Percentiles rank a stretch among this genome's conserved stretches.
phyloP scores from a whole-genome alignment of 768 basidiomycete genomes.

The Lactarius trivialis region DNA sequence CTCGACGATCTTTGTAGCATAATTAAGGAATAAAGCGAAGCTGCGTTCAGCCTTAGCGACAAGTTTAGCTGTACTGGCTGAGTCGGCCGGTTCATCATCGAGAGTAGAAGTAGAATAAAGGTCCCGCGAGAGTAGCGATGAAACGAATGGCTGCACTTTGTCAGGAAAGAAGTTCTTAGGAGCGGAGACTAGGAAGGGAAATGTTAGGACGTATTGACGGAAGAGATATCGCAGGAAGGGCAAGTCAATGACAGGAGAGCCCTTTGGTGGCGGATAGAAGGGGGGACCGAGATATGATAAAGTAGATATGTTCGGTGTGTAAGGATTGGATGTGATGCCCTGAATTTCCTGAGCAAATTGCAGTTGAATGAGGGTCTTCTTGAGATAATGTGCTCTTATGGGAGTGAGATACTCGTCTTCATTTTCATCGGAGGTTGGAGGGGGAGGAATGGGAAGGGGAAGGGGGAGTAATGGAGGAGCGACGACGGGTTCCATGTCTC shows the following conservation, averaged over 20 bases:
- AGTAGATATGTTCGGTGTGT: constrained; percentile 45
- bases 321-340: constrained; percentile 45
- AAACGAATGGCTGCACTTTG: constrained; percentile 92
- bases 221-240: constrained; percentile 89
- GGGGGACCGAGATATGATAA: constrained; percentile 87
- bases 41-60: constrained; percentile 80
- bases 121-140: constrained; percentile 74
- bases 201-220: constrained; percentile 87
- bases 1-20: constrained; percentile 78
- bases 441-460: not conserved
- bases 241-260: constrained; percentile 56
- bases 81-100: constrained; percentile 46
- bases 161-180: constrained; percentile 89
- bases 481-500: not conserved
- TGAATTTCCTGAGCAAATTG: constrained; percentile 79
- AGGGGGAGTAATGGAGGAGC: not conserved
- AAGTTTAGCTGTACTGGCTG: constrained; percentile 57
- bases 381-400: constrained; percentile 93
- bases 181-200: constrained; percentile 88
- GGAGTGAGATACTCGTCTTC: constrained; percentile 53
- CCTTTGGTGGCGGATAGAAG: constrained; percentile 65
- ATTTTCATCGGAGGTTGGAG: not conserved
- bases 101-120: constrained; percentile 55
- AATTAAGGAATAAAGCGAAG: constrained; percentile 70
- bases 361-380: constrained; percentile 87